These are phyloP conservation scores for Rhodomyrtus tomentosa DNA, from an alignment of 345 rosid species.

Conservation along the genomic window DNA sequence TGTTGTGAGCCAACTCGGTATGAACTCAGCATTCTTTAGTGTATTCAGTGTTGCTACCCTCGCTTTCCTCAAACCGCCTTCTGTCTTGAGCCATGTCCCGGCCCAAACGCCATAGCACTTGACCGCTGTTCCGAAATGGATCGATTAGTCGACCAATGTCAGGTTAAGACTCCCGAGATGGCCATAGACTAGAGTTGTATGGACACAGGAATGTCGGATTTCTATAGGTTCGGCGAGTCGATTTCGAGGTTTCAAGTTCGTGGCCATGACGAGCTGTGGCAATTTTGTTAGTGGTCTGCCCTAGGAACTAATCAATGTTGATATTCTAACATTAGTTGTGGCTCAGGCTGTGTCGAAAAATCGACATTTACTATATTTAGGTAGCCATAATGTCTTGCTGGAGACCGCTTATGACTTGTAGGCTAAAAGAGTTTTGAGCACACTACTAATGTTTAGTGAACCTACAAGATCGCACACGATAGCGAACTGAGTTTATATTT, in stretches of 20 bases:
- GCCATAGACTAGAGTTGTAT: not conserved
- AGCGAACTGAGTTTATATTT: too few relatives aligned
- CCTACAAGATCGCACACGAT: too few relatives aligned
- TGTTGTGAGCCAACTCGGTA: not conserved
- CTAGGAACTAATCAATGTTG: too few relatives aligned
- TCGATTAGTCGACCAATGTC: conserved; percentile 1
- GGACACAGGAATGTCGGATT: not conserved
- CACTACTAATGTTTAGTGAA: too few relatives aligned
- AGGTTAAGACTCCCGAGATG: not conserved
- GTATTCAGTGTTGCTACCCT: conserved; percentile 3
- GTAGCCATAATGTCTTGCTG: too few relatives aligned
- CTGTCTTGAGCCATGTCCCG: not conserved
- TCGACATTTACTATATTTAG: too few relatives aligned
- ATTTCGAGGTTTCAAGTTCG: not conserved
- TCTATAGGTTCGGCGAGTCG: not conserved
- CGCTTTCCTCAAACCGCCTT: conserved; percentile 4
- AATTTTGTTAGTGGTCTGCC: too few relatives aligned
- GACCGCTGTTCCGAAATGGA: conserved; percentile 14
- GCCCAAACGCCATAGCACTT: conserved; percentile 6
- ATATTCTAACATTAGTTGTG: too few relatives aligned
- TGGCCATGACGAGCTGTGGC: not conserved
- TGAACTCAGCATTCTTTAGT: conserved; percentile 9
- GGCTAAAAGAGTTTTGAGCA: too few relatives aligned
- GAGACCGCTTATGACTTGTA: too few relatives aligned
- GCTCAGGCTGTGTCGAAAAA: too few relatives aligned